Evolutionary conservation across 2,329 filamentous ascomycete genomes (phyloP).

Genomic region (Pseudogymnoascus sp.): DNA sequence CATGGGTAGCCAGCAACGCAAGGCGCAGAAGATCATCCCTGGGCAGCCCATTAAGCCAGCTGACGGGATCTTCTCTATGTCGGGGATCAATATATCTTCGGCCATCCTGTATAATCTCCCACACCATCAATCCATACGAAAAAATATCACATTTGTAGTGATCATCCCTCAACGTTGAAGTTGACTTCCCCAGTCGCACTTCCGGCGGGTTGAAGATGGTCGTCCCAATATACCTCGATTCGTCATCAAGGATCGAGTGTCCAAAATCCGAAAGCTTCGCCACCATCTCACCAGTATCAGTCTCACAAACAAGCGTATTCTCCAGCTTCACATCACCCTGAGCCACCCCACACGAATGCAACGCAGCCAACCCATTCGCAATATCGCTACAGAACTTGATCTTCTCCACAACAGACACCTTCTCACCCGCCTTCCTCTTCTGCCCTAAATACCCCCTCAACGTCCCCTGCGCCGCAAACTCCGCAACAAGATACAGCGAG

Average conservation of each 20-base stretch:
- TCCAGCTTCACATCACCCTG: not conserved
- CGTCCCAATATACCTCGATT: conserved; percentile 3
- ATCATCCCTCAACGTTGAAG: not conserved
- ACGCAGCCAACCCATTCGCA: not conserved
- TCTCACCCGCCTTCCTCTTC: not conserved
- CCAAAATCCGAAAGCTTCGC: conserved; percentile 8
- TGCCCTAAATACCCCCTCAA: not conserved
- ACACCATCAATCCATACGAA: conserved; percentile 6
- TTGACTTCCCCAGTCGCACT: not conserved
- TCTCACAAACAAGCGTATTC: not conserved
- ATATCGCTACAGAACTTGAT: not conserved
- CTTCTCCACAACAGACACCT: not conserved
- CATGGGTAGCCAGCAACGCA: not conserved
- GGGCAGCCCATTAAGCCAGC: not conserved
- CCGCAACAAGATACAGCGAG: not conserved
- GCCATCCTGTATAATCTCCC: not conserved
- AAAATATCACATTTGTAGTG: conserved; percentile 2
- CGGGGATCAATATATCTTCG: not conserved
- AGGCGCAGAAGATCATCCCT: conserved; percentile 3
- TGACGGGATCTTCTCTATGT: not conserved
- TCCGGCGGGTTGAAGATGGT: not conserved
- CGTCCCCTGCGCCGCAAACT: not conserved
- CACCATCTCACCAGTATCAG: not conserved
- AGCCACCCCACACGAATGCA: not conserved
- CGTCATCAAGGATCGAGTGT: not conserved